Evolutionary conservation across 169 alveolate genomes (phyloP).

Genomic region (Plasmodium reichenowi): DNA sequence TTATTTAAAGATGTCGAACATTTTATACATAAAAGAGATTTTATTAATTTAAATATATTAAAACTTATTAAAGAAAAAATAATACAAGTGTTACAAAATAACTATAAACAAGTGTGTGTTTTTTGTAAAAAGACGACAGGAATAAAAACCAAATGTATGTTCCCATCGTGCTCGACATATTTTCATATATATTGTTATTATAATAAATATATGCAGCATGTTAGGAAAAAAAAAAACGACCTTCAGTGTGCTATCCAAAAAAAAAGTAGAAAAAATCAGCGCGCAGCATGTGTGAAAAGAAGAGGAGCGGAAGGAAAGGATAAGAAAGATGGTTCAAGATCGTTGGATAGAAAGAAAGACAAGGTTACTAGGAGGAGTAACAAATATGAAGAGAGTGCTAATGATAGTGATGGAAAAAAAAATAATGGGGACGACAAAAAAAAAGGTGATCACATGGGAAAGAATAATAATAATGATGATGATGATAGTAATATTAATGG

Average conservation of each 20-base stretch:
- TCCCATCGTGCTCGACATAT: constrained; percentile 38
- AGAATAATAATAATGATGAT: not conserved
- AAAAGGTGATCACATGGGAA: not conserved
- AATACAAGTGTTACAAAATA: constrained; percentile 13
- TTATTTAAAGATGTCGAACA: constrained; percentile 53
- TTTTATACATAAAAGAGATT: constrained; percentile 45
- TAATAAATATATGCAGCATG: constrained; percentile 8
- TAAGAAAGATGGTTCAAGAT: not conserved
- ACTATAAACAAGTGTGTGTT: constrained; percentile 9
- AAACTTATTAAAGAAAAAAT: constrained; percentile 42
- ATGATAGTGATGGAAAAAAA: too few species aligned
- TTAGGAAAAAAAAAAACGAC: not conserved
- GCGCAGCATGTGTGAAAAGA: not conserved
- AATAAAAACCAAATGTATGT: constrained; percentile 62
- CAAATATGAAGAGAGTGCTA: too few species aligned
- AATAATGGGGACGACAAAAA: not conserved
- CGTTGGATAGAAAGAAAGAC: not conserved
- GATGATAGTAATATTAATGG: not conserved
- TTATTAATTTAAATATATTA: constrained; percentile 21
- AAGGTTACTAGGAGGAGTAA: not conserved
- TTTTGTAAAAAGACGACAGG: constrained; percentile 22
- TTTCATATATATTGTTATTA: constrained; percentile 58
- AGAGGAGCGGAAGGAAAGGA: not conserved
- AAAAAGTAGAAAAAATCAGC: not conserved
- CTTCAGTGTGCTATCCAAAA: not conserved